A percentile compares a stretch with the other conserved stretches of the same genome.
These are phyloP conservation scores for Rosa hybrid DNA, from an alignment of 331 rosid species.

Conservation along the genomic window DNA sequence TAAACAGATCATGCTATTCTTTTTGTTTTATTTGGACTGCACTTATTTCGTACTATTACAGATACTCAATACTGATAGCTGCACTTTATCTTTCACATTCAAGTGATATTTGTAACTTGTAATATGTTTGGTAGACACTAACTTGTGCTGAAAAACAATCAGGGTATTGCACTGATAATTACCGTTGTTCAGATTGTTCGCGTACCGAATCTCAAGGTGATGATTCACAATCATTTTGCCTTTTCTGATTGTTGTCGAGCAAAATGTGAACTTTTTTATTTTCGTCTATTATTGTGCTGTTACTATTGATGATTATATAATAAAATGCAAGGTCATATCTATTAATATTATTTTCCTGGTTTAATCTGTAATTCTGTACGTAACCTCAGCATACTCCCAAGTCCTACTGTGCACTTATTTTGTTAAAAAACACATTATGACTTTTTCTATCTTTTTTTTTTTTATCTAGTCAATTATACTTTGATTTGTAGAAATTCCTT, in stretches of 20 bases:
- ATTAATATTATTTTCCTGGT: background rate
- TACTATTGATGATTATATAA: background rate
- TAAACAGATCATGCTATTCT: background rate
- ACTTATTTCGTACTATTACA: background rate
- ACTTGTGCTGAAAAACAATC: constrained; percentile 22
- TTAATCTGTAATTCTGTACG: background rate
- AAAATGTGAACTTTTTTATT: background rate
- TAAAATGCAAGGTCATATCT: background rate
- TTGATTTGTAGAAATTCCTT: background rate
- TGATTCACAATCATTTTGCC: background rate
- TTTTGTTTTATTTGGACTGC: background rate
- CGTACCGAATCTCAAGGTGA: constrained; percentile 98
- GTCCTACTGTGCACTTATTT: background rate
- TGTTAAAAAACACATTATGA: background rate
- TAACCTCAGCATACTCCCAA: background rate
- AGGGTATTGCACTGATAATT: constrained; percentile 92
- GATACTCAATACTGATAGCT: background rate
- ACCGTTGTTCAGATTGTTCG: constrained; percentile 98
- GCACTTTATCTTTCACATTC: constrained; percentile 13
- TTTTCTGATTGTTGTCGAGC: constrained; percentile 1
- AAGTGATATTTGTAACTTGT: constrained; percentile 2
- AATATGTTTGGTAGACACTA: constrained; percentile 14
- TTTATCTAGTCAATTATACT: background rate
- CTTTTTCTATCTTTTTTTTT: background rate
- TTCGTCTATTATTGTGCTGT: background rate